Conservation (phyloP, 495 filamentous ascomycete genomes). For the Penicillium tannophilum region DNA sequence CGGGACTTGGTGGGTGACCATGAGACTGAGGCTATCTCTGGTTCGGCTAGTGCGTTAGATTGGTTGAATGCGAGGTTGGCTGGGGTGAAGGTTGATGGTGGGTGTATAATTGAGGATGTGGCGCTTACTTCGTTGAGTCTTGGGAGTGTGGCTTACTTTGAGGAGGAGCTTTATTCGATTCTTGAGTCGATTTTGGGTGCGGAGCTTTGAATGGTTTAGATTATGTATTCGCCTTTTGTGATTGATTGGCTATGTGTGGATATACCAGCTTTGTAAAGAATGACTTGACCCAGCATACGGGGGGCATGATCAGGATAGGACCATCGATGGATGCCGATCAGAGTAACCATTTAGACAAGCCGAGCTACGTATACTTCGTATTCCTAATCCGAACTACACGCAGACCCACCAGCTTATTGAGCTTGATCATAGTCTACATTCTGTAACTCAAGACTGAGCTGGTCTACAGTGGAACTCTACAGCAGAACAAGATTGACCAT, state of each 20-base stretch:
- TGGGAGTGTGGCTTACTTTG: background rate
- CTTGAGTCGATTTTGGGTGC: background rate
- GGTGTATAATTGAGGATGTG: conserved; percentile 6
- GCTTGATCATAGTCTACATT: too few relatives aligned
- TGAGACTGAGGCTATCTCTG: conserved; percentile 12
- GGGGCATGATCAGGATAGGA: too few relatives aligned
- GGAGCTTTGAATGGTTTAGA: background rate
- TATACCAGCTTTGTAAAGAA: too few relatives aligned
- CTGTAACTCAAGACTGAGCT: too few relatives aligned
- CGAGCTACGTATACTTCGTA: too few relatives aligned
- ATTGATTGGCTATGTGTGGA: too few relatives aligned
- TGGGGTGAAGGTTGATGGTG: conserved; percentile 10
- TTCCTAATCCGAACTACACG: too few relatives aligned
- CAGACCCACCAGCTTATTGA: too few relatives aligned
- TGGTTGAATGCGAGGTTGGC: conserved; percentile 17
- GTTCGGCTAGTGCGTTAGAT: conserved; percentile 11
- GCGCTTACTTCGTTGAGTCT: background rate
- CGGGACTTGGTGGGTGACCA: conserved; percentile 14
- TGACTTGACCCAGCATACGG: background rate
- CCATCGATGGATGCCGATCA: too few relatives aligned
- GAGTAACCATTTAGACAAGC: too few relatives aligned
- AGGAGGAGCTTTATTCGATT: background rate
- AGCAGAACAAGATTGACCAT: conserved; percentile 4
- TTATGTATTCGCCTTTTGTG: too few relatives aligned
- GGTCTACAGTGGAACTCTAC: background rate